A percentile compares a stretch with the other conserved stretches of the same genome.
Conservation (phyloP, 768 basidiomycete species). For the Pisolithus sp. region DNA sequence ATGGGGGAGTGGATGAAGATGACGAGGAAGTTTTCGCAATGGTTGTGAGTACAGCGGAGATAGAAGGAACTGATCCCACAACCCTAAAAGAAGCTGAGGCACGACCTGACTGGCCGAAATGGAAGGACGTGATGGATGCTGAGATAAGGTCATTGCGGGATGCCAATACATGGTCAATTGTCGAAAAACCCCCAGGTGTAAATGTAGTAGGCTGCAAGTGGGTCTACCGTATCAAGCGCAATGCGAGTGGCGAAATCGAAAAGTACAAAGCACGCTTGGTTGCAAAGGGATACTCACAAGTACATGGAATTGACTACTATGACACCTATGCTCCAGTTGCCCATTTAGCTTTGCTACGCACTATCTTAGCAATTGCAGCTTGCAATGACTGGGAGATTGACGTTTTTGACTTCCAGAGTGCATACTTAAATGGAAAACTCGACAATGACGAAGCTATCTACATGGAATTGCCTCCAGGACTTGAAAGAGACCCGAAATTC, state of each 20-base stretch:
- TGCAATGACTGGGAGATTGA: constrained; percentile 22
- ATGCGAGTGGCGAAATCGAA: background rate
- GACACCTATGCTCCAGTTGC: background rate
- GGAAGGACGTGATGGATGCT: constrained; percentile 4
- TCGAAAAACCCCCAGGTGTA: background rate
- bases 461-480: constrained; percentile 20
- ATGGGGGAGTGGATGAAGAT: too few species aligned
- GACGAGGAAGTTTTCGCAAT: too few species aligned
- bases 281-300: constrained; percentile 23
- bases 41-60: background rate
- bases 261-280: constrained; percentile 35
- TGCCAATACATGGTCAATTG: constrained; percentile 6
- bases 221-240: constrained; percentile 2
- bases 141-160: constrained; percentile 1
- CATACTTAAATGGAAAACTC: constrained; percentile 36
- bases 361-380: background rate
- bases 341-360: background rate
- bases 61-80: background rate
- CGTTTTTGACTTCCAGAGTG: constrained; percentile 18
- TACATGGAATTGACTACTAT: constrained; percentile 1
- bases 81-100: background rate
- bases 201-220: constrained; percentile 1
- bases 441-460: constrained; percentile 31
- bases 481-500: background rate
- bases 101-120: background rate